Conservation (phyloP, 2,329 filamentous ascomycete species). For the Sporothrix euskadiensis region DNA sequence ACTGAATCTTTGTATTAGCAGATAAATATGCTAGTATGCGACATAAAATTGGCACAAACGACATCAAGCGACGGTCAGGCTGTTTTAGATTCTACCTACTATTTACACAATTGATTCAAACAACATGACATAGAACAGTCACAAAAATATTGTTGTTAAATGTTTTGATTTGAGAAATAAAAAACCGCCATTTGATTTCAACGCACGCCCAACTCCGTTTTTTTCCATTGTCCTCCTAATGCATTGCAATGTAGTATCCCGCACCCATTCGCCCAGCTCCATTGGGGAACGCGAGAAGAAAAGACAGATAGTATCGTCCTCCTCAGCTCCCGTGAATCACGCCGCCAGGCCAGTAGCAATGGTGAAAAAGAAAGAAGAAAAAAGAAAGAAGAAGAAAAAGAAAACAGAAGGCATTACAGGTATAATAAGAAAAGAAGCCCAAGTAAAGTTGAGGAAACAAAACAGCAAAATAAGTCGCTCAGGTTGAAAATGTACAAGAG, state of each 20-base stretch:
- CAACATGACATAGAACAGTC: background rate
- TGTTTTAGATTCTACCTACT: no score
- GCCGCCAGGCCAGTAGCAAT: background rate
- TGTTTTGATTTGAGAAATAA: background rate
- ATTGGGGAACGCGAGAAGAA: background rate
- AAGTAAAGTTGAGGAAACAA: background rate
- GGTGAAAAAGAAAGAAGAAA: background rate
- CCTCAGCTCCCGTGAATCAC: background rate
- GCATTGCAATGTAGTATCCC: background rate
- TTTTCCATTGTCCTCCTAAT: background rate
- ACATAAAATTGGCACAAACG: background rate
- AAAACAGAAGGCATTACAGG: background rate
- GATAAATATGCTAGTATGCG: background rate
- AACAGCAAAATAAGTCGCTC: background rate
- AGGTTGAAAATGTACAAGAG: background rate
- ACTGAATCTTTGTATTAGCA: background rate
- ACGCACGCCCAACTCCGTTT: background rate
- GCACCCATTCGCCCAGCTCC: background rate
- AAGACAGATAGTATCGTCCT: background rate
- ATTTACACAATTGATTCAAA: no score
- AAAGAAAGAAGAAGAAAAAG: background rate
- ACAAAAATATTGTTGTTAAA: no score
- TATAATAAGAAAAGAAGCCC: background rate
- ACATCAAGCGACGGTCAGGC: no score
- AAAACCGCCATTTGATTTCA: background rate